Percentiles rank a stretch among this genome's conserved stretches.
Conservation (phyloP, 2,329 filamentous ascomycete genomes). For the Pseudocercospora musae region DNA sequence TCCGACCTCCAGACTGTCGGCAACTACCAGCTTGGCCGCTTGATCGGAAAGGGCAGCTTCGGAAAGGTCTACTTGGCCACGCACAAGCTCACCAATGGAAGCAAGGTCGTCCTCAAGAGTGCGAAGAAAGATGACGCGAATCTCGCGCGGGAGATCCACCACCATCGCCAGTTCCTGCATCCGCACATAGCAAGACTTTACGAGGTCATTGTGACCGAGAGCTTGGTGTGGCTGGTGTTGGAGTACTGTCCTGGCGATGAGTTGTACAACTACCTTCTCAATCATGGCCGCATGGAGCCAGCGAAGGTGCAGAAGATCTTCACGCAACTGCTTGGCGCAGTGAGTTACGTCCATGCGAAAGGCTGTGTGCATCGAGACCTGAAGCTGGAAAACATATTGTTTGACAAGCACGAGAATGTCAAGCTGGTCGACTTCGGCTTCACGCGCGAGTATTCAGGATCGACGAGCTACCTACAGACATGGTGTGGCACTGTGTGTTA, state of each 20-base stretch:
- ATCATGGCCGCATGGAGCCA: constrained; percentile 77
- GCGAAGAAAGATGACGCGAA: constrained; percentile 95
- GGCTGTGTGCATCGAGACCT: constrained; percentile 95
- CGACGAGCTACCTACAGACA: constrained; percentile 90
- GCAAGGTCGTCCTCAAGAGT: constrained; percentile 98
- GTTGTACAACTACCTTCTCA: constrained; percentile 90
- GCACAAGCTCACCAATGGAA: constrained; percentile 97
- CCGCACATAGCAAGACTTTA: constrained; percentile 95
- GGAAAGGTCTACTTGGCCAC: constrained; percentile 95
- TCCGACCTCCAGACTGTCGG: constrained; percentile 88
- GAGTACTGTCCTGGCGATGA: constrained; percentile 98
- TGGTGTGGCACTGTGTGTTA: constrained; percentile 98
- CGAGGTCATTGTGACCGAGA: constrained; percentile 96
- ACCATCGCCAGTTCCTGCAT: constrained; percentile 95
- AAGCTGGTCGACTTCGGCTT: constrained; percentile 98
- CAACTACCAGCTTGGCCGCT: constrained; percentile 84
- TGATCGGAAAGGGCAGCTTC: constrained; percentile 97
- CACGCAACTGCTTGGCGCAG: constrained; percentile 89
- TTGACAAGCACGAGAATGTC: constrained; percentile 96
- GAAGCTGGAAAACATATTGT: constrained; percentile 92
- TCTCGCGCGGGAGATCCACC: constrained; percentile 94
- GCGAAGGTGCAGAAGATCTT: constrained; percentile 94
- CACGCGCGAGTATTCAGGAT: constrained; percentile 93
- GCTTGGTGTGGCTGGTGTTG: constrained; percentile 89
- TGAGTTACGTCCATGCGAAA: constrained; percentile 90